phyloP scores from a whole-genome alignment of 1,284 basidiomycete genomes.

The Melampsora larici-populina region DNA sequence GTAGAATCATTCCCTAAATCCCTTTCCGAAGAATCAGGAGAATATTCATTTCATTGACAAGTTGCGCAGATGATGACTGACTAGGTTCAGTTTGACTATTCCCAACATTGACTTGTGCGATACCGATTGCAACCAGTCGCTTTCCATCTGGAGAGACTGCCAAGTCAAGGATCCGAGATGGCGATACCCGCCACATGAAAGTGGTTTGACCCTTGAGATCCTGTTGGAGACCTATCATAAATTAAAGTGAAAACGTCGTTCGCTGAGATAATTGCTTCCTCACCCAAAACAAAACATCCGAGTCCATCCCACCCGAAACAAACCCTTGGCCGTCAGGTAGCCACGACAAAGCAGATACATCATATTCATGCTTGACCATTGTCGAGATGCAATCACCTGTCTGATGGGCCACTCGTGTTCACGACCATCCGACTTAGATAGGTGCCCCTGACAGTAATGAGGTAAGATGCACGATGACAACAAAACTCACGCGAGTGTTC shows the following conservation, averaged over 20 bases:
- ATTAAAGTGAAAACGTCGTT: neutral
- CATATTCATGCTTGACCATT: slow-evolving; percentile 72
- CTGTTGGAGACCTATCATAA: slow-evolving; percentile 56
- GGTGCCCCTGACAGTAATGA: slow-evolving; percentile 25
- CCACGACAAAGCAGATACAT: slow-evolving; percentile 82
- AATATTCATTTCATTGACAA: slow-evolving; percentile 38
- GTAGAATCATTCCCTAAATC: slow-evolving; percentile 49
- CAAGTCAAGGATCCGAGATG: slow-evolving; percentile 83
- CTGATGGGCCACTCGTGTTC: slow-evolving; percentile 55
- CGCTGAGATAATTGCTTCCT: slow-evolving; percentile 47
- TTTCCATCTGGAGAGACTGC: slow-evolving; percentile 79
- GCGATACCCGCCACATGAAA: slow-evolving; percentile 67
- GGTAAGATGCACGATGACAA: neutral
- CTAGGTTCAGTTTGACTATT: neutral
- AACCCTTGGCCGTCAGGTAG: slow-evolving; percentile 83
- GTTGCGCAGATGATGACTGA: neutral
- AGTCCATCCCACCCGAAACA: slow-evolving; percentile 83
- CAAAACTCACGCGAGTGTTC: slow-evolving; percentile 68
- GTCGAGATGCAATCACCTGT: slow-evolving; percentile 66
- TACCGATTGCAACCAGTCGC: slow-evolving; percentile 77
- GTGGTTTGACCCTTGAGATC: slow-evolving; percentile 68
- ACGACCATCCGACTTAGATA: slow-evolving; percentile 48
- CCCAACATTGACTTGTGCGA: slow-evolving; percentile 37
- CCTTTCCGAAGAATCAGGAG: slow-evolving; percentile 3
- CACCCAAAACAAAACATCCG: slow-evolving; percentile 83